Conservation (phyloP, 2,329 filamentous ascomycete genomes). For the Fusarium burgessii region DNA sequence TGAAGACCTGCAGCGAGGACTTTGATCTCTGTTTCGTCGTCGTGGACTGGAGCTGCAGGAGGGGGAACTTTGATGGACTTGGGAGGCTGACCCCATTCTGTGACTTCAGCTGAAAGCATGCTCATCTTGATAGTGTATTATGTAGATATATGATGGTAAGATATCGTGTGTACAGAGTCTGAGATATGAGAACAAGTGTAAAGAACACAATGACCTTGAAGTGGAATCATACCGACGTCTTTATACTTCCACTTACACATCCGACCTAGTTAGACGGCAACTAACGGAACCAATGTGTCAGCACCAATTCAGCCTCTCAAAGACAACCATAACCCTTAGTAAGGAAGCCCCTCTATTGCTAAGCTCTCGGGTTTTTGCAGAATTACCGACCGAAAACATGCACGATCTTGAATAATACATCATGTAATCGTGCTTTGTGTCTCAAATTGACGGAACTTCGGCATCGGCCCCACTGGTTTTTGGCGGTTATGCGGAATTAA, state of each 20-base stretch:
- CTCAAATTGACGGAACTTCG: constrained; percentile 38
- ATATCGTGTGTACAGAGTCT: neutral
- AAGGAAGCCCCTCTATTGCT: constrained; percentile 26
- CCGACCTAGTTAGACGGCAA: neutral
- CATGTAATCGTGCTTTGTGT: constrained; percentile 19
- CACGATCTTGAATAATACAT: constrained; percentile 11
- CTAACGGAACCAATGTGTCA: constrained; percentile 7
- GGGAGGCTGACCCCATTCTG: constrained; percentile 52
- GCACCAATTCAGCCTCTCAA: constrained; percentile 7
- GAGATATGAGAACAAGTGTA: neutral
- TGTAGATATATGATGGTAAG: neutral
- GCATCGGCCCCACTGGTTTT: constrained; percentile 18
- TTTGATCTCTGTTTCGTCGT: constrained; percentile 60
- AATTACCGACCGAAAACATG: neutral
- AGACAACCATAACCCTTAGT: constrained; percentile 14
- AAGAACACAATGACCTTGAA: neutral
- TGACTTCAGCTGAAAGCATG: constrained; percentile 56
- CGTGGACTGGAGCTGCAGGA: constrained; percentile 51
- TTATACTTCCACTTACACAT: constrained; percentile 21
- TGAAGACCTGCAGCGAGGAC: constrained; percentile 66
- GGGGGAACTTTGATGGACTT: constrained; percentile 49
- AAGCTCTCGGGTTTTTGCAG: constrained; percentile 9
- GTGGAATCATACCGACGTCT: constrained; percentile 3
- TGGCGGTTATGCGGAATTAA: neutral
- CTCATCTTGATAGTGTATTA: constrained; percentile 28